Base-by-base conservation (phyloP, 179 eudicot genomes). In the Monotropa hypopitys region DNA sequence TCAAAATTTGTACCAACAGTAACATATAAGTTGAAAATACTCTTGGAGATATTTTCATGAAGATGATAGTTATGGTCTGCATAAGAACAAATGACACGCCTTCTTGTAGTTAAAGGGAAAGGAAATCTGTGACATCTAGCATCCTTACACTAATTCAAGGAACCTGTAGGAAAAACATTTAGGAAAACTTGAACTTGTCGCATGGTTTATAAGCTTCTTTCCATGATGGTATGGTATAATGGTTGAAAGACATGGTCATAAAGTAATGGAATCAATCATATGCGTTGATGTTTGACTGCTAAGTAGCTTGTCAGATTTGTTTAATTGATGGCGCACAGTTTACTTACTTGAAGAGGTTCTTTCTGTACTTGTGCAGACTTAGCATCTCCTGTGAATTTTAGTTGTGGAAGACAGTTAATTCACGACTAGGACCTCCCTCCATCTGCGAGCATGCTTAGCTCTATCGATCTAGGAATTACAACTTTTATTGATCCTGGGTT, bases 401-500 rank as follows among this genome's bases (percentile, higher is more conserved):
- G 72, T 50, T 76, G 78, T 75, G 82, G 76, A 43, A 51, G 75
- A 69, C 61, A 72, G 4, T 28, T 70, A 30, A 87, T 86, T 74
- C 79, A 83, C 85, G 80, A 79, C 78, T 83, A 51, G 79, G 56
- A 40, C 63, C 81, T 80, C 38, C 71, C 42, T 57, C 71, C n/a
- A n/a, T n/a, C n/a, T 42, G 81, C 62, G 78, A 88, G 84, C 75
- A 88, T 86, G 91, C 68, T 79, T 73, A 82, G 74, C 83, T 74
- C 83, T 12, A 83, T 72, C 57, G 83, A 81, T 62, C 61, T 81
- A 11, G 88, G 85, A 78, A 80, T 80, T 80, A 72, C 80, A 23
- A 79, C 80, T n/a, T 80, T 78, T 51, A 72, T 83, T 69, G 78
- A 82, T 78, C 83, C 85, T 49, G 83, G 74, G 38, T 72, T 89